Base-by-base conservation (phyloP, 495 filamentous ascomycete species). In the Aspergillus nidulans region DNA sequence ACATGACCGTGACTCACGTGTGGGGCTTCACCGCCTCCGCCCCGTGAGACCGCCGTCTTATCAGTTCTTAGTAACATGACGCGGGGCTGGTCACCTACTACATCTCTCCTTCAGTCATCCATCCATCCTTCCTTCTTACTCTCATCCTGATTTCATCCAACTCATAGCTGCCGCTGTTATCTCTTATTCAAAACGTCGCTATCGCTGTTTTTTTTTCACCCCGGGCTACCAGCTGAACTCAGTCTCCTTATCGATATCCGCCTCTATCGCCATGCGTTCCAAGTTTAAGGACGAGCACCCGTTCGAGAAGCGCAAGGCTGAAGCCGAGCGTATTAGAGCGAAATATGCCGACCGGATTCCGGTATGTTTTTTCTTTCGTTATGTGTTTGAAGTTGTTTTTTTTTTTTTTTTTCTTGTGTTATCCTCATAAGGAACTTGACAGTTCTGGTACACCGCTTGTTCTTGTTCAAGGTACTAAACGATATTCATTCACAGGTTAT, bases 271-370 rank as follows among this genome's bases (percentile, higher is more conserved):
- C 38, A 95, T 96, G 91, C 85, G 91, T 66, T 91, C 87, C 71
- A 97, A 97, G 83, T 97, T 97, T 78, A 98, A 97, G 88, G 94
- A 98, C 85, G 94, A 97, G 85, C 94, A 97, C 77, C 90, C 91
- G 69, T 97, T 97, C 73, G 92, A 96, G 89, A 97, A 98, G 87
- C 77, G 79, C 62, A 96, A 96, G 89, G 94, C 94, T 54, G 94
- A 98, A 74, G 94, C 94, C 68, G 95, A 97, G 79, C 91, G 94
- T 65, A 97, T 96, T 66, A 91, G 95, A 58, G 92, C 96, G 80
- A 99, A 97, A 75, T 99, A 99, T 73, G 85, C 89, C 58, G 94
- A 99, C 73, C 91, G 94, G 63, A 99, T 99, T 75, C 94, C 94
- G 40, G 94, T 98, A 85, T 20, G 45, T 49, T 21, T 34, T 44